Conservation (phyloP, 192 early-diverging fungal species). For the Backusella sp. region DNA sequence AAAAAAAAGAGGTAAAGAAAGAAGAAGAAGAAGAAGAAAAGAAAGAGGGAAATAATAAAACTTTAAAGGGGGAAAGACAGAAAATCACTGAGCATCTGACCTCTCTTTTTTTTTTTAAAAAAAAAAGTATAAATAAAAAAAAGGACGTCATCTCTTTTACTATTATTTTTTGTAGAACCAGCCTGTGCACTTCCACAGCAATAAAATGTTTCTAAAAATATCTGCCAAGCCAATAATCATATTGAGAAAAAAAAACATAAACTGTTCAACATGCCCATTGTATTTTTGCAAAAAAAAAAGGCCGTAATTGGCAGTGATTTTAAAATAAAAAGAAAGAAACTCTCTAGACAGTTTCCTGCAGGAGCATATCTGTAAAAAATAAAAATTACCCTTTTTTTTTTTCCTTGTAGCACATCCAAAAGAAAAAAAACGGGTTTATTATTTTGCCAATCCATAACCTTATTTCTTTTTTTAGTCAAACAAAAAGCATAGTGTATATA, state of each 20-base stretch:
- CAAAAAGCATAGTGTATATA: neutral
- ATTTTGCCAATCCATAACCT: neutral
- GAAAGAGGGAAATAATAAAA: neutral
- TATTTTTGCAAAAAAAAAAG: neutral
- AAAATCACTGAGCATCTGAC: neutral
- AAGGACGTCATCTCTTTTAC: neutral
- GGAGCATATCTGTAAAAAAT: neutral
- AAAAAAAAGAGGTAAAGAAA: neutral
- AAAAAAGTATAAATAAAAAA: neutral
- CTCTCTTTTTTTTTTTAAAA: neutral
- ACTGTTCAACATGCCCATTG: neutral
- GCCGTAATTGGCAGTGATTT: neutral
- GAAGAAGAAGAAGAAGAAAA: neutral
- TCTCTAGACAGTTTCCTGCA: neutral
- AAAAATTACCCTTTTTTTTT: neutral
- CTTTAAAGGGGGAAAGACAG: slow-evolving; percentile 2
- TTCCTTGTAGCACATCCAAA: neutral
- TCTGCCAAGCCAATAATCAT: neutral
- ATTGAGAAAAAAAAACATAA: too few species aligned
- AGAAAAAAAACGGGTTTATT: neutral
- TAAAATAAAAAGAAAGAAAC: neutral
- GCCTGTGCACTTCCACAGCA: too few species aligned
- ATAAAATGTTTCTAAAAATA: neutral
- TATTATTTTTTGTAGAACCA: neutral
- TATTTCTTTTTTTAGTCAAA: neutral